A percentile compares a stretch with the other conserved stretches of the same genome.
These are phyloP conservation scores for Conticribra guillardii DNA, from an alignment of 108 stramenopile species.

Conservation along the genomic window DNA sequence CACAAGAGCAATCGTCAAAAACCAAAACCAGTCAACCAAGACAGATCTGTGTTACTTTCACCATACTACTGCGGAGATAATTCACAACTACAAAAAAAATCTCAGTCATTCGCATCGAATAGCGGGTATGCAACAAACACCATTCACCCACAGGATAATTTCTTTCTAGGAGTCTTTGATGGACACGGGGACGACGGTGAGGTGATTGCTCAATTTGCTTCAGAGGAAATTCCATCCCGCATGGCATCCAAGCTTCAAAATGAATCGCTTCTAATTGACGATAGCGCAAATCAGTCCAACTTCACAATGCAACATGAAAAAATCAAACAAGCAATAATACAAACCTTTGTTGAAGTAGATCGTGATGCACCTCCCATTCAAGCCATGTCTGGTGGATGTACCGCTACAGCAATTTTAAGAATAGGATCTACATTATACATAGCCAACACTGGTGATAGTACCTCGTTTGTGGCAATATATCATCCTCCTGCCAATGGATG, in stretches of 20 bases:
- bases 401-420: slow-evolving; percentile 62
- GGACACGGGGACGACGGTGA: slow-evolving; percentile 73
- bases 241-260: slow-evolving; percentile 38
- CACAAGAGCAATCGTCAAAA: slow-evolving; percentile 40
- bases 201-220: slow-evolving; percentile 52
- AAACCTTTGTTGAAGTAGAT: slow-evolving; percentile 66
- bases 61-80: slow-evolving; percentile 20
- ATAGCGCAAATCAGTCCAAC: slow-evolving; percentile 2
- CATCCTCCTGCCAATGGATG: slow-evolving; percentile 14
- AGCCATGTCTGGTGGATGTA: slow-evolving; percentile 63
- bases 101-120: too few species aligned
- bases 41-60: slow-evolving; percentile 58
- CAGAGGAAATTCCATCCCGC: slow-evolving; percentile 47
- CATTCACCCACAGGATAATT: slow-evolving; percentile 31
- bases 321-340: slow-evolving; percentile 41
- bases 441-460: slow-evolving; percentile 77
- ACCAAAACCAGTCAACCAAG: slow-evolving; percentile 60
- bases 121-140: background rate
- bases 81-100: background rate
- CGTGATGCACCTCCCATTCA: slow-evolving; percentile 29
- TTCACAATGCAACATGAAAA: background rate
- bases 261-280: slow-evolving; percentile 22
- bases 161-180: slow-evolving; percentile 72
- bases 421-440: slow-evolving; percentile 60
- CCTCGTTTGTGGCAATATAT: slow-evolving; percentile 57